A percentile compares a stretch with the other conserved stretches of the same genome.
Conservation (phyloP, 805 yeast genomes). For the Candida insectorum region DNA sequence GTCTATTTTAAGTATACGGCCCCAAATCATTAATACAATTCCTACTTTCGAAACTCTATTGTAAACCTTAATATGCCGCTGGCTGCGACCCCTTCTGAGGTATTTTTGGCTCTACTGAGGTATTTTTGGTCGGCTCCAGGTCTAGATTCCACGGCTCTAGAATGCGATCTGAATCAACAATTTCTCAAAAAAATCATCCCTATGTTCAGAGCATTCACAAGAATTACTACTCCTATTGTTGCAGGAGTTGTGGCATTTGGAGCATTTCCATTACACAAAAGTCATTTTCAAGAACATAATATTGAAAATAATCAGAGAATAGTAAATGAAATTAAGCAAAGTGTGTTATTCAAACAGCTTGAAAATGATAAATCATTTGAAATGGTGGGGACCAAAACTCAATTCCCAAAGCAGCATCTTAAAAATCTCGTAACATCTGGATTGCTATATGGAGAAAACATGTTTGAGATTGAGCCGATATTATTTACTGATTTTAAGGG, state of each 20-base stretch:
- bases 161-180: too few relatives aligned
- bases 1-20: too few relatives aligned
- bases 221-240: constrained; percentile 24
- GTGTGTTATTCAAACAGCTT: constrained; percentile 18
- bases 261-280: constrained; percentile 27
- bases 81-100: too few relatives aligned
- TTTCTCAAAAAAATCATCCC: too few relatives aligned
- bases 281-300: constrained; percentile 11
- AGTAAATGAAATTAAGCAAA: constrained; percentile 15
- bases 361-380: constrained; percentile 11
- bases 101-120: too few relatives aligned
- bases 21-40: too few relatives aligned
- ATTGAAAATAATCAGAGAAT: constrained; percentile 18
- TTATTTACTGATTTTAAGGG: constrained; percentile 53
- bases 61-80: too few relatives aligned
- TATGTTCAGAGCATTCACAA: constrained; percentile 28
- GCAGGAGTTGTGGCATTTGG: constrained; percentile 30
- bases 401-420: constrained; percentile 56
- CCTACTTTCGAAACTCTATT: too few relatives aligned
- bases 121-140: too few relatives aligned
- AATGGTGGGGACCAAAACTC: constrained; percentile 13
- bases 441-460: constrained; percentile 61
- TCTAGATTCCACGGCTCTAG: too few relatives aligned
- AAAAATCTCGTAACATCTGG: constrained; percentile 70
- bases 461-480: constrained; percentile 74